Evolutionary conservation across 1,284 basidiomycete genomes (phyloP).

Genomic region (Papiliotrema laurentii): DNA sequence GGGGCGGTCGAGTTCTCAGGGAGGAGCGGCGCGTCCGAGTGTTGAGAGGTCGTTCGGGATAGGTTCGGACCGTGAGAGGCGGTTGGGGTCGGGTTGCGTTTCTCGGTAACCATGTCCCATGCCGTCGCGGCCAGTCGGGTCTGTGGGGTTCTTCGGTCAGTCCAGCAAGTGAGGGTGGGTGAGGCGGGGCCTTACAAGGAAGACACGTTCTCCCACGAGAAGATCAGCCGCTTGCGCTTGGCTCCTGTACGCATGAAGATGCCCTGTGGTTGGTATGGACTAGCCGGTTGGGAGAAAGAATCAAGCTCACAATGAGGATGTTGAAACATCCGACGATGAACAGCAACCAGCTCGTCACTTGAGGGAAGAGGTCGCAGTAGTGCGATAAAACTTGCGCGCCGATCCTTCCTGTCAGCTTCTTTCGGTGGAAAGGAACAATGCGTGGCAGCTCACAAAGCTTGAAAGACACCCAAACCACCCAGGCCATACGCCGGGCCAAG

Average conservation of each 20-base stretch:
- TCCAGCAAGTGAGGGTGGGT: background rate
- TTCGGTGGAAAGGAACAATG: background rate
- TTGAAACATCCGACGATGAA: slow-evolving; percentile 80
- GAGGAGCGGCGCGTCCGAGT: slow-evolving; percentile 25
- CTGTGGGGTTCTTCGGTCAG: slow-evolving; percentile 39
- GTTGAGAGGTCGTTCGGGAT: slow-evolving; percentile 9
- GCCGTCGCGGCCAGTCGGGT: slow-evolving; percentile 39
- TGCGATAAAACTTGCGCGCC: slow-evolving; percentile 76
- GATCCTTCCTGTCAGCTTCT: slow-evolving; percentile 47
- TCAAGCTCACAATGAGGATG: slow-evolving; percentile 58
- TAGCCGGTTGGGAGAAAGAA: background rate
- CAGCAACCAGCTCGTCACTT: slow-evolving; percentile 78
- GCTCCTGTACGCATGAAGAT: slow-evolving; percentile 36
- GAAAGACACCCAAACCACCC: slow-evolving; percentile 73
- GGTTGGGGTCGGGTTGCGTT: slow-evolving; percentile 13
- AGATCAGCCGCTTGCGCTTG: slow-evolving; percentile 39
- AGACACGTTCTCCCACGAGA: slow-evolving; percentile 46
- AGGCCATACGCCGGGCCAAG: slow-evolving; percentile 76
- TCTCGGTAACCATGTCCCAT: slow-evolving; percentile 39
- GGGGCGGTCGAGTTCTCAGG: slow-evolving; percentile 22
- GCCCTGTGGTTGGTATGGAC: slow-evolving; percentile 23
- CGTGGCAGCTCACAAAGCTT: slow-evolving; percentile 60
- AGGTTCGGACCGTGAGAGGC: slow-evolving; percentile 8
- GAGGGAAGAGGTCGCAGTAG: slow-evolving; percentile 69
- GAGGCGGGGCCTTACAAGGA: slow-evolving; percentile 28